phyloP scores from a whole-genome alignment of 2,329 filamentous ascomycete genomes.

The Penicillium sp. region DNA sequence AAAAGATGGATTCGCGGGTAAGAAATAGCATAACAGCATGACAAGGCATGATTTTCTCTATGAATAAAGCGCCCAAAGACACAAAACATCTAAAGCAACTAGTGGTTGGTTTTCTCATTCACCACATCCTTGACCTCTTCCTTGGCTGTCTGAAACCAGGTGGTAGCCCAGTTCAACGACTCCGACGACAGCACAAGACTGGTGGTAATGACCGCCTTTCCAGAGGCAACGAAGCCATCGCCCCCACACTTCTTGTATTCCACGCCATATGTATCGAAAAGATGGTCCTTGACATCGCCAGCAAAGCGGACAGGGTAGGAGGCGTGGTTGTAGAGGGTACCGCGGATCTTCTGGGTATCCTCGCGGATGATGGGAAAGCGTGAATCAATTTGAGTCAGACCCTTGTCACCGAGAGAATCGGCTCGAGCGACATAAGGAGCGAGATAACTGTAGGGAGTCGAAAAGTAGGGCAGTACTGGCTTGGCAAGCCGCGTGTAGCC shows the following conservation, averaged over 20 bases:
- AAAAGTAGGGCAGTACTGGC: slow-evolving; percentile 70
- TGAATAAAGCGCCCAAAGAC: slow-evolving; percentile 1
- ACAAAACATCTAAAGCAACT: slow-evolving; percentile 3
- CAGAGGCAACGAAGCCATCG: slow-evolving; percentile 58
- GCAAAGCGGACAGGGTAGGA: slow-evolving; percentile 58
- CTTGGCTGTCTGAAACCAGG: slow-evolving; percentile 58
- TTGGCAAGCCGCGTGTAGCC: slow-evolving; percentile 71
- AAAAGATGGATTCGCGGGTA: too few species aligned
- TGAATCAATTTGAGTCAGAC: slow-evolving; percentile 63
- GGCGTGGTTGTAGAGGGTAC: slow-evolving; percentile 57
- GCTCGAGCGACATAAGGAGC: slow-evolving; percentile 78
- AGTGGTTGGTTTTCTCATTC: slow-evolving; percentile 45
- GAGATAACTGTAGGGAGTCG: slow-evolving; percentile 73
- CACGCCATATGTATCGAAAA: slow-evolving; percentile 39
- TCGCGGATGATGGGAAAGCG: slow-evolving; percentile 69
- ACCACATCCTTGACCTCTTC: slow-evolving; percentile 52
- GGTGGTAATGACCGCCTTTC: slow-evolving; percentile 65
- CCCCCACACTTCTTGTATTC: slow-evolving; percentile 47
- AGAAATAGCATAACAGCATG: not conserved
- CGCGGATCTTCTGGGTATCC: slow-evolving; percentile 64
- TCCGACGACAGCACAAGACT: slow-evolving; percentile 62
- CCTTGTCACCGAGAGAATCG: slow-evolving; percentile 68
- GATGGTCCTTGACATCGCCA: slow-evolving; percentile 49
- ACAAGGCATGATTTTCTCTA: slow-evolving; percentile 24
- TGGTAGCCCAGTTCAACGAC: slow-evolving; percentile 56